Evolutionary conservation across 2,329 filamentous ascomycete species (phyloP), one percentile per base, ranked within the genome.

Genomic region (Xylariaceae sp.): DNA sequence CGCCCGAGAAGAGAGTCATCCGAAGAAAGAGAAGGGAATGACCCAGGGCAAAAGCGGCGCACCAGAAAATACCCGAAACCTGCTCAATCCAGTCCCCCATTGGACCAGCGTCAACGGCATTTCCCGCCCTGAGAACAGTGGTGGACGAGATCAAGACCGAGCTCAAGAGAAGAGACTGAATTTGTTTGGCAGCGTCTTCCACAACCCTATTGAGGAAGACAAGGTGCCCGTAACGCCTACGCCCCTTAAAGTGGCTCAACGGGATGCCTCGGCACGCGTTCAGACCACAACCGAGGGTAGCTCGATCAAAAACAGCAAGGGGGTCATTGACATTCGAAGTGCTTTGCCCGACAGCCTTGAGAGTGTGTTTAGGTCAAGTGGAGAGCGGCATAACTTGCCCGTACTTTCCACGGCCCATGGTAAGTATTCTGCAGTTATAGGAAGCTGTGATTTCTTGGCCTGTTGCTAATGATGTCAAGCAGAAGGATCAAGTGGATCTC

Each of bases 31-130:
- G 47, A 64, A 63, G 44, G 37, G 59, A 3, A 55, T 55, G 4
- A 59, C 64, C 15, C 65, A 60, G 55, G 59, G 56, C 34, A 66
- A 59, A 49, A 60, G 53, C 13, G 55, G 37, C 9, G 61, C 56
- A n/a, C 55, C 61, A 1, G 62, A 35, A 34, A 64, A 63, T 15
- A 65, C 64, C 17, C 57, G 60, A 53, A 61, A 59, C 18, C 50
- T 64, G 17, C 62, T 62, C 11, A 54, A 63, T 15, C 66, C 66
- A 11, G 68, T 60, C 10, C 66, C 63, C 52, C 64, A 65, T 5
- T 72, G 69, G 69, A 71, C 69, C 3, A 73, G 68, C 37, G 70
- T 72, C 34, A 72, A 72, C 48, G 68, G 68, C 45, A 62, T 65
- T n/a, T 23, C 68, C 11, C 65, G 68, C 8, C 37, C 8, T 42